A percentile compares a stretch with the other conserved stretches of the same genome.
These are phyloP conservation scores for Talaromyces stipitatus DNA, from an alignment of 495 filamentous ascomycete genomes.

Conservation along the genomic window DNA sequence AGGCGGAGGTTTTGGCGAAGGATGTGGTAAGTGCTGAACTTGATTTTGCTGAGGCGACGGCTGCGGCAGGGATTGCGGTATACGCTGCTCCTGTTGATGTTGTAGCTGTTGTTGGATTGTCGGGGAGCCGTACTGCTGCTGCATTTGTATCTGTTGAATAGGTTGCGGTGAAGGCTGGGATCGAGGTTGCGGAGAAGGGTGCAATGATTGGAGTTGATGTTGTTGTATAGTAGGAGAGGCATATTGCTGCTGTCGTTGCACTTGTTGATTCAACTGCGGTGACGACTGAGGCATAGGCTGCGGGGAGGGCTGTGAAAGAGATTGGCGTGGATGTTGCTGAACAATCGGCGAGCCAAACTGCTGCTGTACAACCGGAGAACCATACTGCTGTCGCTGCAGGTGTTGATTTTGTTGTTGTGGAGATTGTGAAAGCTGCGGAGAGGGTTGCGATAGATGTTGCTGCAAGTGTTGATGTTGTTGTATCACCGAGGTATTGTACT, in stretches of 20 bases:
- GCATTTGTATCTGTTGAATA: not conserved
- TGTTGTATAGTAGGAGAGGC: not conserved
- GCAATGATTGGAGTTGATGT: not conserved
- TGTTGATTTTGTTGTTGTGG: not conserved
- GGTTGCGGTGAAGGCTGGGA: not conserved
- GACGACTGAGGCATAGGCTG: slow-evolving; percentile 5
- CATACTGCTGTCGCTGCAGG: slow-evolving; percentile 8
- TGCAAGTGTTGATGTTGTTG: slow-evolving; percentile 11
- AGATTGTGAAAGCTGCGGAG: not conserved
- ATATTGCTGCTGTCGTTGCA: slow-evolving; percentile 3
- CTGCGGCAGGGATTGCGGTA: slow-evolving; percentile 12
- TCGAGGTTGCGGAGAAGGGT: not conserved
- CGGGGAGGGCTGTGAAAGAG: slow-evolving; percentile 1
- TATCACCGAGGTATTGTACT: slow-evolving; percentile 8
- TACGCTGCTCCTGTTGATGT: slow-evolving; percentile 4
- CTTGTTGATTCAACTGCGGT: slow-evolving; percentile 1
- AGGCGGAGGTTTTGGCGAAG: slow-evolving; percentile 14
- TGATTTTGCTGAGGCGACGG: slow-evolving; percentile 14
- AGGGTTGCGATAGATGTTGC: slow-evolving; percentile 13
- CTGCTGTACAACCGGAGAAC: not conserved
- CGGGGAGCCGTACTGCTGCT: slow-evolving; percentile 2
- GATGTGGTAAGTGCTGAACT: slow-evolving; percentile 11
- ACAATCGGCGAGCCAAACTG: not conserved
- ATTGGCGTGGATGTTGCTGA: not conserved
- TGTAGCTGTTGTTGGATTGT: slow-evolving; percentile 7